Evolutionary conservation across 495 filamentous ascomycete genomes (phyloP), one percentile per base, ranked within the genome.

Genomic region (Penicillium flavigenum): DNA sequence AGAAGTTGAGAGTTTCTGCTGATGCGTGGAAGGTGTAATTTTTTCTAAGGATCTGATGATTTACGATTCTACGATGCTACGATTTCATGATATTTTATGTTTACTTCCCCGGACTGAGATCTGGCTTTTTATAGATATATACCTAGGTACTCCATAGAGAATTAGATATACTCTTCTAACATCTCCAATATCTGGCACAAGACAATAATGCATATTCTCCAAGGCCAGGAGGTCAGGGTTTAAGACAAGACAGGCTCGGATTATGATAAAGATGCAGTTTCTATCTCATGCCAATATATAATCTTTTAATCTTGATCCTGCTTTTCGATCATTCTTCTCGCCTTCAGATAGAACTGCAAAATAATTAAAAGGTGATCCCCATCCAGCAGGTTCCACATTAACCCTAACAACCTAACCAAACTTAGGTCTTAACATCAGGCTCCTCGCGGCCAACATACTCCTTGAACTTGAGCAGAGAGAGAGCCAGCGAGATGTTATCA

Each of bases 341-440:
- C 9, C 44, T 51, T 54, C 53, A 58, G 42, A 38, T 43, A 39
- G 22, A 47, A 47, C 53, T 46, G 32, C 32, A 47, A 46, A 53
- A 55, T 22, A 41, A 59, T 63, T 47, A 55, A 58, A 56, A 50
- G 51, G 66, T 66, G 66, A 65, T 62, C 44, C 56, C 65, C 66
- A 68, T 67, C 65, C 65, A 68, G 67, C 62, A 56, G 65, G 61
- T 61, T 54, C 61, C 61, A 62, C 63, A 56, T 26, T 47, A 50
- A 50, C 46, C 42, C 24, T 43, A 26, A 42, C 41, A 38, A 38
- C 51, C 41, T 53, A 32, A 19, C 16, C n/a, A 29, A 22, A 50
- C 45, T 77, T 86, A 97, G 46, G 92, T 97, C 84, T 90, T 93
- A 39, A 97, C 93, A 80, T 96, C 89, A 31, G 94, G 94, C 77